A percentile compares a stretch with the other conserved stretches of the same genome.
Evolutionary conservation across 805 yeast species (phyloP).

Genomic region (Ogataea parapolymorpha): DNA sequence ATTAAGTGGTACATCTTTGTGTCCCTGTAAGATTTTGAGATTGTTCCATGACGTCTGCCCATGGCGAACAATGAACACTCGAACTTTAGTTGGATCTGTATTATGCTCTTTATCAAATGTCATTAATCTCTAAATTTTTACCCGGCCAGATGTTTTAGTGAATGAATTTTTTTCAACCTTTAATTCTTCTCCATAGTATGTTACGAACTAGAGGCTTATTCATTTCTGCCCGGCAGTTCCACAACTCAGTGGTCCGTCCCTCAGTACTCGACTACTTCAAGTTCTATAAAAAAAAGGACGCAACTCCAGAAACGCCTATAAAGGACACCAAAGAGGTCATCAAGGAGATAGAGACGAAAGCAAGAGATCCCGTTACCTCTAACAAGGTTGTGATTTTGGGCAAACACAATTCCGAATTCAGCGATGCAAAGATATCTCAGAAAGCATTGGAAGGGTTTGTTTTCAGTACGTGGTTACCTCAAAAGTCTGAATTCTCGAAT

Average conservation of each 20-base stretch:
- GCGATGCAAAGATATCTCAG: slow-evolving; percentile 21
- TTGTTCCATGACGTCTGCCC: slow-evolving; percentile 80
- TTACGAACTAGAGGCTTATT: slow-evolving; percentile 3
- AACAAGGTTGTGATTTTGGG: slow-evolving; percentile 31
- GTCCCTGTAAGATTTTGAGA: slow-evolving; percentile 75
- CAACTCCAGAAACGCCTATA: slow-evolving; percentile 16
- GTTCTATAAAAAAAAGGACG: slow-evolving; percentile 24
- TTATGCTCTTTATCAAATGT: slow-evolving; percentile 21
- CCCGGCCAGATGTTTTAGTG: slow-evolving; percentile 5
- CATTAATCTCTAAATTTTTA: slow-evolving; percentile 11
- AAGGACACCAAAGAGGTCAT: slow-evolving; percentile 30
- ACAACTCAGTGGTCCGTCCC: slow-evolving; percentile 11
- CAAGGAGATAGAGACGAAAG: slow-evolving; percentile 26
- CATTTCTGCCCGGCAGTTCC: slow-evolving; percentile 9
- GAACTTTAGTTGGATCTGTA: slow-evolving; percentile 14
- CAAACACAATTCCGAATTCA: slow-evolving; percentile 25
- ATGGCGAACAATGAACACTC: slow-evolving; percentile 67
- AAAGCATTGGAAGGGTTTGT: slow-evolving; percentile 30
- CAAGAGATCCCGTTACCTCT: slow-evolving; percentile 13
- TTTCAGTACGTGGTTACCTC: slow-evolving; percentile 32
- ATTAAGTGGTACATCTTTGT: slow-evolving; percentile 62
- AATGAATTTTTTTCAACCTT: slow-evolving; percentile 1
- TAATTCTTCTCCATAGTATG: not conserved
- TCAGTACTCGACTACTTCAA: slow-evolving; percentile 34
- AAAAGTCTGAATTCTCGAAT: slow-evolving; percentile 17